phyloP scores from a whole-genome alignment of 495 filamentous ascomycete genomes.

The Aspergillus taichungensis region DNA sequence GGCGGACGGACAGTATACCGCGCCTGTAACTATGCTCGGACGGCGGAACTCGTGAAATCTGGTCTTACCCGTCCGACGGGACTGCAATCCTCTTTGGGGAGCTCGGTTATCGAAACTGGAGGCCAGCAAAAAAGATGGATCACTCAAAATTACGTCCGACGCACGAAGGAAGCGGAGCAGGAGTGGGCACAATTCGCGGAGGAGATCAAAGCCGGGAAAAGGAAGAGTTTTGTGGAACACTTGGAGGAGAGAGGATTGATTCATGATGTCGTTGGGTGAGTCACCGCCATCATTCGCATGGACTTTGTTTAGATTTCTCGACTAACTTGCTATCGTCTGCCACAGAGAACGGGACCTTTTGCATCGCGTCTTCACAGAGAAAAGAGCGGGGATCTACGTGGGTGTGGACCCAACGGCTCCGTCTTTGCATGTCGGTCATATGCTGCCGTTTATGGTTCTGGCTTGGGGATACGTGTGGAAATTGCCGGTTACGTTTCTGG shows the following conservation, averaged over 20 bases:
- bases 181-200: constrained; percentile 49
- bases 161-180: constrained; percentile 43
- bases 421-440: constrained; percentile 86
- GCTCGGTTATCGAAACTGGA: neutral
- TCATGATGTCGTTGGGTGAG: constrained; percentile 74
- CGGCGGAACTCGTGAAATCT: constrained; percentile 13
- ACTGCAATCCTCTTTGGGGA: constrained; percentile 11
- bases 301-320: neutral
- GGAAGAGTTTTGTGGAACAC: constrained; percentile 54
- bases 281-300: neutral
- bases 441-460: constrained; percentile 87
- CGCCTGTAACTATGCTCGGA: constrained; percentile 19
- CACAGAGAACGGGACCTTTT: constrained; percentile 54
- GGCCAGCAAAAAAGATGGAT: constrained; percentile 37
- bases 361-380: constrained; percentile 56
- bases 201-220: constrained; percentile 51
- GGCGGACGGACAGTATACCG: constrained; percentile 12
- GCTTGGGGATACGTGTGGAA: constrained; percentile 91
- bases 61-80: constrained; percentile 6
- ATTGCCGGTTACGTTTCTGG: constrained; percentile 59
- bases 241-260: constrained; percentile 76
- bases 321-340: constrained; percentile 6
- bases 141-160: constrained; percentile 39
- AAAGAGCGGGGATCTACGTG: constrained; percentile 71
- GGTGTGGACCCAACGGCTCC: constrained; percentile 89